Evolutionary conservation across 805 yeast genomes (phyloP), one percentile per base, ranked within the genome.

Genomic region (Lipomyces orientalis): DNA sequence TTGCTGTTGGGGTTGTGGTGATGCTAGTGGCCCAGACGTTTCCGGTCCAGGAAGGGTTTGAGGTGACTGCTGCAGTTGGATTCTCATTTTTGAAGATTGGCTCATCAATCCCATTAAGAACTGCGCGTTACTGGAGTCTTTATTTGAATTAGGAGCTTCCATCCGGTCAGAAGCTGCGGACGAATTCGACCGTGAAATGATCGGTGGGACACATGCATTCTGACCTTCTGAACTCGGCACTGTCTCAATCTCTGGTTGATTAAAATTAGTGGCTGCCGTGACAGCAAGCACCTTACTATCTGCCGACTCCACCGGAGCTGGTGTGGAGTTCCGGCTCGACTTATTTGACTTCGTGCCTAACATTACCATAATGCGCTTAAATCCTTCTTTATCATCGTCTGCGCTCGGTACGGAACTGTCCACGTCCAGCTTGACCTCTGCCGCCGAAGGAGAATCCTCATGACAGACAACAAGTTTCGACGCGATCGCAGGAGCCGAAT

Each of bases 281-380:
- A 14, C 55, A 16, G 51, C 10, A 19, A n/a, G 56, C 25, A 43
- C 37, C n/a, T n/a, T 51, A 58, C n/a, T 37, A 33, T 31, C 49
- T 6, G 52, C 14, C 29, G 34, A 14, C 16, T 33, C 35, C 19
- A 61, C 33, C 10, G 59, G 31, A n/a, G n/a, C 55, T 14, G 55
- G 55, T 31, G 64, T n/a, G 8, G 46, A 12, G 59, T 31, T 43
- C 22, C 22, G 31, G 46, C 64, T 63, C 12, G 62, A 31, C 43
- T 58, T 37, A 8, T 51, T 12, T 9, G 66, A 29, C 54, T 57
- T 61, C 4, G 58, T 66, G 4, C 73, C 77, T 46, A 76, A 73
- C 71, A 74, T 73, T 4, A 72, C 72, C 75, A 76, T 73, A 34
- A 76, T 75, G 10, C 78, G 67, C 61, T 74, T 71, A 62, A 76